Evolutionary conservation across 345 rosid genomes (phyloP), one percentile per base, ranked within the genome.

Genomic region (Eucalyptus coolabah): DNA sequence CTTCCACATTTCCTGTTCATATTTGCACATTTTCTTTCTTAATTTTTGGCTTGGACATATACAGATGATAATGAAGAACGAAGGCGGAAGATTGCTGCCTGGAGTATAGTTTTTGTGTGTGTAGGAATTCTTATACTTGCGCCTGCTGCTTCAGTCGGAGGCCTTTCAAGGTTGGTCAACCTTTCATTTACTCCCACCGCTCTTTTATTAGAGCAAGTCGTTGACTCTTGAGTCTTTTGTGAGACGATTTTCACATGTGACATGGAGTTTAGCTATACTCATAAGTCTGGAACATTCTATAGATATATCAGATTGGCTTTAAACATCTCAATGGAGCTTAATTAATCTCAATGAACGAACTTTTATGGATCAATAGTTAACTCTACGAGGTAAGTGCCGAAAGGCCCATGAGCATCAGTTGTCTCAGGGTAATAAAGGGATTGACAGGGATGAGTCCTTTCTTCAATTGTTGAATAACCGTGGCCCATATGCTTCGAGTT

Each of bases 41-140:
- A 67, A 72, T 19, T 14, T 69, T 86, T 86, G 37, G 83, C 92
- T 89, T 93, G 96, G 99, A 87, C 91, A 72, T 87, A 82, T 89
- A 37, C 47, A 37, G 47, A 77, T 93, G 34, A 93, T 87, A 51
- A 97, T 94, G 91, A 92, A 92, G 87, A 95, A 91, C 89, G 47
- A 21, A 93, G 99, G 92, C 91, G 99, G 89, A 95, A 86, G 49
- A 89, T 96, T 44, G 98, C 99, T 92, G 97, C 98, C 60, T 98
- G 99, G 98, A 96, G 95, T 89, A 97, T 98, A 89, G 93, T 93
- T 94, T 90, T 92, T 89, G 94, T 94, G 5, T 96, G 97, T 89
- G 59, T 95, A 12, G 99, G 99, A 56, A 96, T 93, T 28, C 92
- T 96, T 91, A 86, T 94, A 87, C 95, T 98, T 83, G 93, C 98